Evolutionary conservation across 208 protist genomes (phyloP).

Genomic region (Crithidia bombi): DNA sequence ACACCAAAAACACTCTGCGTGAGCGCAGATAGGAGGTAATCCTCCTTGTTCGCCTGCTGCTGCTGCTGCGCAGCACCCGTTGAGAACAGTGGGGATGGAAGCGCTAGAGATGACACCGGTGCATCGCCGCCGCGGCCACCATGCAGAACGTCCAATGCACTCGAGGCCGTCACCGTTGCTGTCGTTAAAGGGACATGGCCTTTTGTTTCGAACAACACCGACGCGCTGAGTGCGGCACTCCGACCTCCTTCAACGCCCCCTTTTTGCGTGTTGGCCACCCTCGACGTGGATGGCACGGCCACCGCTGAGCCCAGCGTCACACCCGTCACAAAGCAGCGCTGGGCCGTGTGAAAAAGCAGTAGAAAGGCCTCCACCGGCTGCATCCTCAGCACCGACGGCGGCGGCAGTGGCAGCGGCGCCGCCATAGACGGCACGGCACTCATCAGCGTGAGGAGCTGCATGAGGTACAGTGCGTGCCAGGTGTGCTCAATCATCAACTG

Average conservation of each 20-base stretch:
- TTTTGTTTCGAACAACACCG: no score
- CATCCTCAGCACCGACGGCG: conserved; percentile 24
- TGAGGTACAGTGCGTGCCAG: conserved; percentile 47
- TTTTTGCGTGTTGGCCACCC: background rate
- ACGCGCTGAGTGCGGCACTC: background rate
- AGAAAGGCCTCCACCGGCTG: conserved; percentile 31
- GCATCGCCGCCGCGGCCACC: conserved; percentile 5
- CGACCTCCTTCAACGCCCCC: background rate
- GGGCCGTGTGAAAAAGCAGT: conserved; percentile 24
- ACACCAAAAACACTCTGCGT: conserved; percentile 31
- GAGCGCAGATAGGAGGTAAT: conserved; percentile 18
- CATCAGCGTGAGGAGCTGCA: conserved; percentile 55
- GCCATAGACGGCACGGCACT: conserved; percentile 37
- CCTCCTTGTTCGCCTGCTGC: conserved; percentile 7
- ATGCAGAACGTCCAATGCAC: conserved; percentile 19
- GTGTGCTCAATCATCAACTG: conserved; percentile 44
- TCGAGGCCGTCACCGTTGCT: background rate
- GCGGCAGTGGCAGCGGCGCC: conserved; percentile 32
- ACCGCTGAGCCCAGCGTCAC: conserved; percentile 17
- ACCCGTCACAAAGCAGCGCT: conserved; percentile 25
- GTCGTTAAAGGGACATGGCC: no score
- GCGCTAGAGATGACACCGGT: background rate
- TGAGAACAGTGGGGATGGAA: background rate
- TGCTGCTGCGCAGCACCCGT: background rate
- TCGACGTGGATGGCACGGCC: background rate